Percentiles rank a stretch among this genome's conserved stretches.
phyloP scores from a whole-genome alignment of 2,329 filamentous ascomycete genomes.

The Aspergillus sp. region DNA sequence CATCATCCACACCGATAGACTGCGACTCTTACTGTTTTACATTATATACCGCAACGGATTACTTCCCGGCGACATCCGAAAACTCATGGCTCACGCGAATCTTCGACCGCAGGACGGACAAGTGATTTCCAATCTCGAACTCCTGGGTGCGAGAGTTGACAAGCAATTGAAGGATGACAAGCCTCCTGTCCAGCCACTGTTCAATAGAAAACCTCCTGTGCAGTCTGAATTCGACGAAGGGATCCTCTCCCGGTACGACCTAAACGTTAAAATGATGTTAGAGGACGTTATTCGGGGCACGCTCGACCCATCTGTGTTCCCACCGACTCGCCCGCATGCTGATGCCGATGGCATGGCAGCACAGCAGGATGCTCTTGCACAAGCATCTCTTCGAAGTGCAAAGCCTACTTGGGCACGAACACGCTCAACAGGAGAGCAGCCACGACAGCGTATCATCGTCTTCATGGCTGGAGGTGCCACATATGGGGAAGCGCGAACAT shows the following conservation, averaged over 20 bases:
- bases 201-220: slow-evolving; percentile 62
- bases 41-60: slow-evolving; percentile 83
- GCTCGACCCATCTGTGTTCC: slow-evolving; percentile 67
- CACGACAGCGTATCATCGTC: slow-evolving; percentile 84
- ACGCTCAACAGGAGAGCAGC: slow-evolving; percentile 71
- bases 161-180: slow-evolving; percentile 76
- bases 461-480: slow-evolving; percentile 96
- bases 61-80: slow-evolving; percentile 77
- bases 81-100: slow-evolving; percentile 78
- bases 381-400: slow-evolving; percentile 81
- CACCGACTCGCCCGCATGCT: slow-evolving; percentile 69
- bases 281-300: slow-evolving; percentile 69
- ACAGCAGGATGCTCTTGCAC: slow-evolving; percentile 52
- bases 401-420: slow-evolving; percentile 95
- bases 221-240: slow-evolving; percentile 69
- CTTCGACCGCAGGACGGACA: slow-evolving; percentile 73
- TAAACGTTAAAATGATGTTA: slow-evolving; percentile 77
- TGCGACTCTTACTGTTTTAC: slow-evolving; percentile 84
- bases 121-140: slow-evolving; percentile 70
- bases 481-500: slow-evolving; percentile 83
- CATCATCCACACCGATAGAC: slow-evolving; percentile 69
- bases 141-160: slow-evolving; percentile 74
- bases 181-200: slow-evolving; percentile 65
- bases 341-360: slow-evolving; percentile 41
- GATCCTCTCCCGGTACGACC: slow-evolving; percentile 82